A percentile compares a stretch with the other conserved stretches of the same genome.
Conservation (phyloP, 164 flowering plant species). For the Protea cynaroides region DNA sequence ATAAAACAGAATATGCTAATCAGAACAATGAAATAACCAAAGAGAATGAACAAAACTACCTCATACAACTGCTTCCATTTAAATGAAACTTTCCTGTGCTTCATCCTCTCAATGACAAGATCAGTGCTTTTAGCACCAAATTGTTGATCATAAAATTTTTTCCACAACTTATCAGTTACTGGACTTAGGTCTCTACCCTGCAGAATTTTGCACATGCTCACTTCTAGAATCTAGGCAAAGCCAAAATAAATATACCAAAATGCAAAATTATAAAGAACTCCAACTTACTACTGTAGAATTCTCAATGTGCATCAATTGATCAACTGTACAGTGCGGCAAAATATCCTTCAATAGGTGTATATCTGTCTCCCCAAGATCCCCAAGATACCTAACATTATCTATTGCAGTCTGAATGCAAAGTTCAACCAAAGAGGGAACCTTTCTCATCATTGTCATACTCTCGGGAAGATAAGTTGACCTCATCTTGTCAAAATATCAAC, state of each 20-base stretch:
- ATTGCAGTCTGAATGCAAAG: slow-evolving; percentile 62
- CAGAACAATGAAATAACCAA: not conserved
- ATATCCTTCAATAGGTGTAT: slow-evolving; percentile 56
- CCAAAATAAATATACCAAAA: not conserved
- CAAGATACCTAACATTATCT: slow-evolving; percentile 69
- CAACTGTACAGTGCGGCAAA: slow-evolving; percentile 75
- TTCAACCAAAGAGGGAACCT: slow-evolving; percentile 62
- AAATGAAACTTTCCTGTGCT: slow-evolving; percentile 31
- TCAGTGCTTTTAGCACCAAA: slow-evolving; percentile 39
- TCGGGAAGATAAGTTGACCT: not conserved
- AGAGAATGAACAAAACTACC: slow-evolving; percentile 28
- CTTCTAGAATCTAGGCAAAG: not conserved
- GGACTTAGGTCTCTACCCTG: slow-evolving; percentile 84
- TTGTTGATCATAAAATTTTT: slow-evolving; percentile 45
- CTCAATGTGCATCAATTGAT: slow-evolving; percentile 81
- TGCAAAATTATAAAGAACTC: not conserved
- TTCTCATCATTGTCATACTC: slow-evolving; percentile 15
- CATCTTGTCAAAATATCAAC: not conserved
- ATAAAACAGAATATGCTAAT: not conserved
- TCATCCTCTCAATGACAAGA: slow-evolving; percentile 49
- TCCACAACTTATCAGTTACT: slow-evolving; percentile 74
- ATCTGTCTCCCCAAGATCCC: slow-evolving; percentile 88
- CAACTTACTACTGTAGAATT: slow-evolving; percentile 51
- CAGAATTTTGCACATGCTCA: slow-evolving; percentile 6
- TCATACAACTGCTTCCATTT: slow-evolving; percentile 67